Conservation (phyloP, 345 rosid species). For the Sonneratia caseolaris region DNA sequence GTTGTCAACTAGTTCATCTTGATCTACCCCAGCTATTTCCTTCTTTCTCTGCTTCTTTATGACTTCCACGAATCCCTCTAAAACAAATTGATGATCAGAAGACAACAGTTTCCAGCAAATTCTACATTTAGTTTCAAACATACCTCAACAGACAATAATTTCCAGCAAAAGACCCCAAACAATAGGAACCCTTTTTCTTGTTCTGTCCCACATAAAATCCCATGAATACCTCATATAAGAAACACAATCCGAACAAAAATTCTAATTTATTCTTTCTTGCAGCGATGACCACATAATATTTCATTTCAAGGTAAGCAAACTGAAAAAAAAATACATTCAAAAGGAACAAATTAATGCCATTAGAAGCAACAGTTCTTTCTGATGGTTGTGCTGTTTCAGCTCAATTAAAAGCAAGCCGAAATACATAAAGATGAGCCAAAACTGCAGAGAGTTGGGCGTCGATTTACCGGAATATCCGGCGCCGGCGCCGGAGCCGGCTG, state of each 20-base stretch:
- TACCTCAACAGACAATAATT: not conserved
- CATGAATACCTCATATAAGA: not conserved
- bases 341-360: not conserved
- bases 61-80: conserved; percentile 39
- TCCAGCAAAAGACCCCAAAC: not conserved
- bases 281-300: not conserved
- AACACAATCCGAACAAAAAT: not conserved
- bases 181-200: no score
- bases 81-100: not conserved
- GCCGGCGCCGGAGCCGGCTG: conserved; percentile 11
- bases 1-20: conserved; percentile 57
- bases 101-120: not conserved
- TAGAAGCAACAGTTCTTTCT: not conserved
- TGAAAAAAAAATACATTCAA: not conserved
- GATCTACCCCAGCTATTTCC: conserved; percentile 51
- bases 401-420: not conserved
- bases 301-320: not conserved
- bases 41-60: conserved; percentile 22
- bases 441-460: not conserved
- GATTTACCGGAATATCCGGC: conserved; percentile 11
- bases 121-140: not conserved
- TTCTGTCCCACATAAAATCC: not conserved
- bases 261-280: not conserved
- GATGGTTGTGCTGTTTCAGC: not conserved
- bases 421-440: not conserved